Conservation (phyloP, 2,329 filamentous ascomycete genomes). For the Claviceps monticola region DNA sequence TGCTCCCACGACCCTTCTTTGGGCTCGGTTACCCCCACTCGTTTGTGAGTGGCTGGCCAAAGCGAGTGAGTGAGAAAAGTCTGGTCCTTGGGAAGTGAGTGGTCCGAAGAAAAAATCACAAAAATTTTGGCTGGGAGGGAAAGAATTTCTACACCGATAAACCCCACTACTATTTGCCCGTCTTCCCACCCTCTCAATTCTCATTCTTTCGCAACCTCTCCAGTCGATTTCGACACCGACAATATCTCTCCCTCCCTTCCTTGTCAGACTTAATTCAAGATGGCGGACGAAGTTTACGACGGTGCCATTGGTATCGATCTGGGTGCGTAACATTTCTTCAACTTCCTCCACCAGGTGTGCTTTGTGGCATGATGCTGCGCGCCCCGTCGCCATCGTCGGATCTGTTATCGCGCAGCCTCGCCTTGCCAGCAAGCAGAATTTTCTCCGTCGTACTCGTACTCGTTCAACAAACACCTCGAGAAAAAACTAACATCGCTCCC, state of each 20-base stretch:
- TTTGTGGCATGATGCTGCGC: background rate
- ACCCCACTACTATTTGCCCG: conserved; percentile 20
- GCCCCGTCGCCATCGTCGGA: background rate
- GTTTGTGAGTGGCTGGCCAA: background rate
- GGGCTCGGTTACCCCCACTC: conserved; percentile 4
- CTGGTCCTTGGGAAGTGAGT: background rate
- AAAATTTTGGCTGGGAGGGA: conserved; percentile 16
- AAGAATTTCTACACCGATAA: conserved; percentile 23
- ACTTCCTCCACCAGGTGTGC: background rate
- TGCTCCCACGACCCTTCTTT: conserved; percentile 1
- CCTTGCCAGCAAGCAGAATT: background rate
- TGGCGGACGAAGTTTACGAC: conserved; percentile 98
- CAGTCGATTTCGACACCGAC: conserved; percentile 8
- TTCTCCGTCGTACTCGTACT: background rate
- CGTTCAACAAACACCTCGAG: background rate
- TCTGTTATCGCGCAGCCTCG: background rate
- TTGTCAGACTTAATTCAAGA: conserved; percentile 36
- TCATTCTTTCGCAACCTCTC: conserved; percentile 13
- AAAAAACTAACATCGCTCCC: conserved; percentile 6
- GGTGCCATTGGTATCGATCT: conserved; percentile 99
- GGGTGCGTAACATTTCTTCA: conserved; percentile 44
- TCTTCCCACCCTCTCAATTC: conserved; percentile 11
- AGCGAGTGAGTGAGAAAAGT: conserved; percentile 14
- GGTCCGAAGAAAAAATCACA: conserved; percentile 17
- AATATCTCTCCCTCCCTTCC: conserved; percentile 8